These are phyloP conservation scores for Corynascus novoguineensis DNA, from an alignment of 495 filamentous ascomycete genomes.

Conservation along the genomic window DNA sequence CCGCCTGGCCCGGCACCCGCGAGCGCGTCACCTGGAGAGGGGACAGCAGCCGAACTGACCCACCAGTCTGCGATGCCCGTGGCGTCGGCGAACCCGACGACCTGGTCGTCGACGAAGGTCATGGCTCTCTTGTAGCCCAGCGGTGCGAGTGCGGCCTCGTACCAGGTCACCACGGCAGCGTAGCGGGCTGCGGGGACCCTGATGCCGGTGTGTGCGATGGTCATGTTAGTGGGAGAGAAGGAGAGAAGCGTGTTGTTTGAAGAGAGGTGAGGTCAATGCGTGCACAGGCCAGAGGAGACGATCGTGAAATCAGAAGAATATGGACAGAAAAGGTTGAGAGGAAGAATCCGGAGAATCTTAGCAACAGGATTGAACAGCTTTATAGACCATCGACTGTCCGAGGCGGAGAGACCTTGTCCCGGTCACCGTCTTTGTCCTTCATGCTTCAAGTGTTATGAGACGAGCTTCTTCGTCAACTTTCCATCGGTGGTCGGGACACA, in stretches of 20 bases:
- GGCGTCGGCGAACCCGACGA: conserved; percentile 19
- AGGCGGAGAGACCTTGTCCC: too few relatives aligned
- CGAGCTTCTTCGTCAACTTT: too few relatives aligned
- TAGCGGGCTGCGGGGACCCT: conserved; percentile 4
- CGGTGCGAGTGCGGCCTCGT: conserved; percentile 19
- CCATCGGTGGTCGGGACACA: not conserved
- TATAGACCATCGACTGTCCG: too few relatives aligned
- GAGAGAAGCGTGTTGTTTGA: not conserved
- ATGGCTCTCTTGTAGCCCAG: conserved; percentile 20
- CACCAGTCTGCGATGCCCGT: conserved; percentile 19
- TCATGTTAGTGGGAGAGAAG: conserved; percentile 14
- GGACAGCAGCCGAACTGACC: conserved; percentile 2
- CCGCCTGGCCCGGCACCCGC: too few relatives aligned
- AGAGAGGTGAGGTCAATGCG: not conserved
- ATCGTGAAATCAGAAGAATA: too few relatives aligned
- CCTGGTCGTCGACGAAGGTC: conserved; percentile 8
- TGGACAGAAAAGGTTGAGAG: too few relatives aligned
- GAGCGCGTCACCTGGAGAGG: not conserved
- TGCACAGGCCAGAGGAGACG: not conserved
- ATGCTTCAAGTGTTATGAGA: too few relatives aligned
- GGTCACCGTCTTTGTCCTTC: too few relatives aligned
- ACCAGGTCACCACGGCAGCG: conserved; percentile 16
- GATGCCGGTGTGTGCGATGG: conserved; percentile 25
- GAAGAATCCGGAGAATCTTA: too few relatives aligned
- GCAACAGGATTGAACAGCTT: too few relatives aligned